These are phyloP conservation scores for Thielaviopsis punctulata DNA, from an alignment of 2,329 filamentous ascomycete genomes.

Conservation along the genomic window DNA sequence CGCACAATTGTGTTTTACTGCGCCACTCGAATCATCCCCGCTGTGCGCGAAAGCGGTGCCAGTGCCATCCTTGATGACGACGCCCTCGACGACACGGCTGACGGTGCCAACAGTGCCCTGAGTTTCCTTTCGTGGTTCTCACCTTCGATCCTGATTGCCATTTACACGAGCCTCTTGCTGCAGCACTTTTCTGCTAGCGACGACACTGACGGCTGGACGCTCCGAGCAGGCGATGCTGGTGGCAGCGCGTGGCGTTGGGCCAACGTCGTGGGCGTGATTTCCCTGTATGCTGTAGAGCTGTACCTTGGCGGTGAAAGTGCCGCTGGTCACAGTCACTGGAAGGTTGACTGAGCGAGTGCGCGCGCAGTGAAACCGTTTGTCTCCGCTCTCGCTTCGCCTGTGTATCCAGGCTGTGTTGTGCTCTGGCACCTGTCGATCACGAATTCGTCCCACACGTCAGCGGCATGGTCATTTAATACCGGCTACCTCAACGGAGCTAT, in stretches of 20 bases:
- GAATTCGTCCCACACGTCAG: not conserved
- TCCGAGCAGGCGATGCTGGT: slow-evolving; percentile 63
- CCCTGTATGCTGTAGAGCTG: slow-evolving; percentile 75
- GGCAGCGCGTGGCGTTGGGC: slow-evolving; percentile 88
- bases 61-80: slow-evolving; percentile 70
- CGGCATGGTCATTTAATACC: not conserved
- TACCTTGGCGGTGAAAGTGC: slow-evolving; percentile 72
- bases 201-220: slow-evolving; percentile 62
- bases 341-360: slow-evolving; percentile 51
- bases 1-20: slow-evolving; percentile 91
- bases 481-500: not conserved
- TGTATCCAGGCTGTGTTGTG: not conserved
- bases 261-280: slow-evolving; percentile 79
- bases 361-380: slow-evolving; percentile 9
- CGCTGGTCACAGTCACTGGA: slow-evolving; percentile 58
- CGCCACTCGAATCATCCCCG: slow-evolving; percentile 87
- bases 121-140: slow-evolving; percentile 86
- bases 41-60: slow-evolving; percentile 73
- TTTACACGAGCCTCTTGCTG: slow-evolving; percentile 88
- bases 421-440: not conserved
- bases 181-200: slow-evolving; percentile 80
- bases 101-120: slow-evolving; percentile 63
- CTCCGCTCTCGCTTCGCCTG: not conserved
- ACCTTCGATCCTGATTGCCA: slow-evolving; percentile 81
- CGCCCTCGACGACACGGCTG: slow-evolving; percentile 59